Base-by-base conservation (phyloP, 257 asterid species). In the Mentha longifolia region DNA sequence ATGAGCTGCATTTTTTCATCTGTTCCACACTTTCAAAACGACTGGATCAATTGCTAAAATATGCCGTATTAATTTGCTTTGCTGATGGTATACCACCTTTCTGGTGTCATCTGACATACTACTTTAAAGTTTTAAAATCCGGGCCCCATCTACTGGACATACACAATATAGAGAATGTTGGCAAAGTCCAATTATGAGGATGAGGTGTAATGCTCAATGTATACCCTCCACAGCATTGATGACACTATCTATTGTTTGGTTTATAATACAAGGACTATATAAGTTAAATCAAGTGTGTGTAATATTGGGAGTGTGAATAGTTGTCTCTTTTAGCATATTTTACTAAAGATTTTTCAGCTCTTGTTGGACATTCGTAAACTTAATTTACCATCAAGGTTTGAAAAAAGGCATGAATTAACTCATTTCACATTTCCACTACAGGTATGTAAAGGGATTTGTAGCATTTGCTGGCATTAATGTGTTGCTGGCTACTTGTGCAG, bases 401-500 rank as follows among this genome's bases (percentile, higher is more conserved):
- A 54, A 52, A 77, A 61, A 51, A 71, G 52, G 60, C 70, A 71
- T 54, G 61, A 71, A 65, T 22, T 70, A 25, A 71, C 74, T 64
- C 33, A 43, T 78, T n/a, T n/a, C n/a, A n/a, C n/a, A n/a, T n/a
- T n/a, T 79, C 61, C 19, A 42, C 57, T 62, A 87, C 97, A 93
- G 98, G 90, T 80, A 79, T 80, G 46, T 73, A 72, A 67, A 22
- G 75, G 92, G 88, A 64, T 94, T 89, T 82, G 81, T 65, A 56
- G 85, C 82, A 65, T 89, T 77, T 72, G 92, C 96, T n/a, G 92
- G 98, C 60, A 61, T 75, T 51, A 94, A 89, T 68, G 37, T 79
- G 76, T 9, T 72, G 55, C 86, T 94, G 69, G 96, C 97, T 31
- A 65, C 31, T 42, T 85, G 84, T 74, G 97, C 98, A 76, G 98